Percentiles rank a stretch among this genome's conserved stretches.
Evolutionary conservation across 345 rosid species (phyloP).

Genomic region (Salix arbutifolia): DNA sequence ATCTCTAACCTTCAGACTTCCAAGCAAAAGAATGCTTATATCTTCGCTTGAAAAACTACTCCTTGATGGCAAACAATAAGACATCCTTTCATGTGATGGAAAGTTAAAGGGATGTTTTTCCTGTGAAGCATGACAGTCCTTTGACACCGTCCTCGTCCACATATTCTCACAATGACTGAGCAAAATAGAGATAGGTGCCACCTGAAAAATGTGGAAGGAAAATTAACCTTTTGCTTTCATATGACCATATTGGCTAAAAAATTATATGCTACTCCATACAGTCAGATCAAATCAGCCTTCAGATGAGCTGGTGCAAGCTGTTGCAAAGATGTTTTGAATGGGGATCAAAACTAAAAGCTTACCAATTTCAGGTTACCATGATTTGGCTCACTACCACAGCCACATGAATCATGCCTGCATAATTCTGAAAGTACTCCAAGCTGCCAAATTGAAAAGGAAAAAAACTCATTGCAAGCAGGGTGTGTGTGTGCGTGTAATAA

Average conservation of each 20-base stretch:
- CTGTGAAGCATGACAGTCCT: conserved; percentile 9
- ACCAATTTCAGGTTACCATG: conserved; percentile 59
- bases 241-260: not conserved
- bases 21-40: conserved; percentile 54
- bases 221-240: not conserved
- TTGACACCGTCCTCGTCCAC: conserved; percentile 33
- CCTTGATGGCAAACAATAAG: conserved; percentile 32
- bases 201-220: conserved; percentile 37
- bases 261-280: not conserved
- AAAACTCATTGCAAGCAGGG: no score
- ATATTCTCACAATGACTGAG: conserved; percentile 48
- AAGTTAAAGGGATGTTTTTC: conserved; percentile 16
- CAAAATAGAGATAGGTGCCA: conserved; percentile 60
- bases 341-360: conserved; percentile 18
- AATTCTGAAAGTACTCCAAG: conserved; percentile 60
- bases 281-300: not conserved
- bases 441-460: conserved; percentile 34
- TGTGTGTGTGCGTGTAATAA: not conserved
- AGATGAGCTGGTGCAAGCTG: conserved; percentile 3
- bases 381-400: conserved; percentile 48
- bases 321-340: not conserved
- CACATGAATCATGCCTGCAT: conserved; percentile 50
- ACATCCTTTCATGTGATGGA: conserved; percentile 25
- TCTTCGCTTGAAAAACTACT: conserved; percentile 52
- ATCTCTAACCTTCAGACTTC: conserved; percentile 62